Evolutionary conservation across 495 filamentous ascomycete species (phyloP).

Genomic region (Chaetomium cochliodes): DNA sequence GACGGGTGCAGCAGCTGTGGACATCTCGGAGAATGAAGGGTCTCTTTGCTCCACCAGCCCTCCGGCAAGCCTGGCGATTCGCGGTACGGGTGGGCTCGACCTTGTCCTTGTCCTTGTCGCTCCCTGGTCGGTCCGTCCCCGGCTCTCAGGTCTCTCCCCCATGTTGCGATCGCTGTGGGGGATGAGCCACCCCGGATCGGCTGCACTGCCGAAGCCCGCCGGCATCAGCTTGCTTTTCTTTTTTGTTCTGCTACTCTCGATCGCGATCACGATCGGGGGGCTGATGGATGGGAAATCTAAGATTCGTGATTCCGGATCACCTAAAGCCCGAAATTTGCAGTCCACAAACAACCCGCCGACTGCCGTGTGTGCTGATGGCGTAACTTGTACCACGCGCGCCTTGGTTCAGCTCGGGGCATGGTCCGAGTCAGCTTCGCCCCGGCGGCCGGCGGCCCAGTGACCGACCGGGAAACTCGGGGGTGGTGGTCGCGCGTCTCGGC

Average conservation of each 20-base stretch:
- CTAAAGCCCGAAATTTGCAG: no score
- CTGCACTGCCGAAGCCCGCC: slow-evolving; percentile 16
- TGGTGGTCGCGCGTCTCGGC: no score
- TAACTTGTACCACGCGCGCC: no score
- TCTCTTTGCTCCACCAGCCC: not conserved
- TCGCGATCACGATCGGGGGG: not conserved
- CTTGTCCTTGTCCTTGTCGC: not conserved
- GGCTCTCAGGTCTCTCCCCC: not conserved
- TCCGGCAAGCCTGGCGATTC: slow-evolving; percentile 15
- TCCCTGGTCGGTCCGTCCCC: slow-evolving; percentile 19
- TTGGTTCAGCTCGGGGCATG: no score
- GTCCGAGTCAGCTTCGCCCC: no score
- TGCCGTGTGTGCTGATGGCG: no score
- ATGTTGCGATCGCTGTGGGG: slow-evolving; percentile 18
- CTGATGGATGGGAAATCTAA: not conserved
- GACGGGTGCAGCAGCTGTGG: not conserved
- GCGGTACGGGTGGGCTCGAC: not conserved
- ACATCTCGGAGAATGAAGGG: slow-evolving; percentile 4
- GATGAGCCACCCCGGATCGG: slow-evolving; percentile 14
- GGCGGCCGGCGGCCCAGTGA: no score
- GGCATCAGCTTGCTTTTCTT: slow-evolving; percentile 8
- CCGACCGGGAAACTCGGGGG: no score
- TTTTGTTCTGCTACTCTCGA: not conserved
- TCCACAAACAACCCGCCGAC: no score
- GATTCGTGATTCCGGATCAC: not conserved